phyloP scores from a whole-genome alignment of 345 rosid species.

The Brassica incana region DNA sequence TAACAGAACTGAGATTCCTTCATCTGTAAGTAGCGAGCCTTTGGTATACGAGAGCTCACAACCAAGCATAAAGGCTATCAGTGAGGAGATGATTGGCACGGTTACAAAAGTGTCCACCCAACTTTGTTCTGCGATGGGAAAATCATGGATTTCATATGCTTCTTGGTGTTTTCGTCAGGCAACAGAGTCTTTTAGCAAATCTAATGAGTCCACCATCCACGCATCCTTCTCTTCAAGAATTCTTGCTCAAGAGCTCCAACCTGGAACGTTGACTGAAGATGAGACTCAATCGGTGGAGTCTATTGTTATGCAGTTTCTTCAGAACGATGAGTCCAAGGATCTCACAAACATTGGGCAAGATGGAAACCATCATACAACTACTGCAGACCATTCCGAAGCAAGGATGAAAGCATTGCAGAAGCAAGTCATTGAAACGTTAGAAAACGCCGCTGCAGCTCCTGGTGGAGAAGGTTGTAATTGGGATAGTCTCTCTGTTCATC shows the following conservation, averaged over 20 bases:
- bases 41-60: conserved; percentile 34
- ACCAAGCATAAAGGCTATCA: conserved; percentile 38
- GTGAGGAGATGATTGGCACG: conserved; percentile 76
- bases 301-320: conserved; percentile 47
- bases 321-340: conserved; percentile 34
- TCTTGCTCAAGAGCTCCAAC: conserved; percentile 58
- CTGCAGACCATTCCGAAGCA: conserved; percentile 44
- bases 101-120: conserved; percentile 74
- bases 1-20: conserved; percentile 39
- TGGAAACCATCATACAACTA: conserved; percentile 28
- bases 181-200: conserved; percentile 45
- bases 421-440: conserved; percentile 62
- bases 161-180: conserved; percentile 92
- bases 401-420: conserved; percentile 45
- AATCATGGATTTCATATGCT: conserved; percentile 92
- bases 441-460: conserved; percentile 68
- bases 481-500: conserved; percentile 56
- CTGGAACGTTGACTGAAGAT: conserved; percentile 70
- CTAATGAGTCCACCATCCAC: conserved; percentile 44
- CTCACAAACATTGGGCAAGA: conserved; percentile 41
- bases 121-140: conserved; percentile 84
- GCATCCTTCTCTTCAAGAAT: conserved; percentile 61
- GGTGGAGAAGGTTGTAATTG: conserved; percentile 60
- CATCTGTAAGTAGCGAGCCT: conserved; percentile 33
- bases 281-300: conserved; percentile 57